A percentile compares a stretch with the other conserved stretches of the same genome.
Conservation (phyloP, 805 yeast species). For the Wickerhamomyces rabaulensis region DNA sequence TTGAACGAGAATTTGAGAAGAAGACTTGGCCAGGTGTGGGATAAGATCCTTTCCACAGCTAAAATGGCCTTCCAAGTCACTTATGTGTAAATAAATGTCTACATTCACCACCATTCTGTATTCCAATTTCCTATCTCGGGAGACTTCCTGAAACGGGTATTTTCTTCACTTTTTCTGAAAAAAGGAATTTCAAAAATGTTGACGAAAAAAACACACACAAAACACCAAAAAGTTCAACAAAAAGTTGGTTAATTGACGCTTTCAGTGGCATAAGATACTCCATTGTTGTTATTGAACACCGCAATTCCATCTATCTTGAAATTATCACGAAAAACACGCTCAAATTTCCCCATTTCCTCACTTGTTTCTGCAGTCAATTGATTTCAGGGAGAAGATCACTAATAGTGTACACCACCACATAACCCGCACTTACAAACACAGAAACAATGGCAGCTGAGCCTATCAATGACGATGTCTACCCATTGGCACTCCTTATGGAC, state of each 20-base stretch:
- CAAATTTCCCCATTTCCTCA: background rate
- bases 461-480: conserved; percentile 55
- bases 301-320: background rate
- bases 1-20: conserved; percentile 11
- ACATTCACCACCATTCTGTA: no score
- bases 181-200: background rate
- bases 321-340: background rate
- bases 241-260: background rate
- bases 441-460: conserved; percentile 6
- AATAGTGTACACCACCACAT: background rate
- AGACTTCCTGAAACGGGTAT: background rate
- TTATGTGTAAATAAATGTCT: conserved; percentile 13
- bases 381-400: background rate
- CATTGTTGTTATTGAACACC: background rate
- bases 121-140: background rate
- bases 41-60: conserved; percentile 10
- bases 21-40: conserved; percentile 9
- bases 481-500: conserved; percentile 93
- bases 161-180: background rate
- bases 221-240: background rate
- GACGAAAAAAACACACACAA: background rate
- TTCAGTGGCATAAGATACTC: background rate
- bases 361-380: background rate
- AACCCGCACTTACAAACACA: background rate
- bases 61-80: conserved; percentile 25